Evolutionary conservation across 306 rosid species (phyloP), one percentile per base, ranked within the genome.

Genomic region (Spatholobus suberectus): DNA sequence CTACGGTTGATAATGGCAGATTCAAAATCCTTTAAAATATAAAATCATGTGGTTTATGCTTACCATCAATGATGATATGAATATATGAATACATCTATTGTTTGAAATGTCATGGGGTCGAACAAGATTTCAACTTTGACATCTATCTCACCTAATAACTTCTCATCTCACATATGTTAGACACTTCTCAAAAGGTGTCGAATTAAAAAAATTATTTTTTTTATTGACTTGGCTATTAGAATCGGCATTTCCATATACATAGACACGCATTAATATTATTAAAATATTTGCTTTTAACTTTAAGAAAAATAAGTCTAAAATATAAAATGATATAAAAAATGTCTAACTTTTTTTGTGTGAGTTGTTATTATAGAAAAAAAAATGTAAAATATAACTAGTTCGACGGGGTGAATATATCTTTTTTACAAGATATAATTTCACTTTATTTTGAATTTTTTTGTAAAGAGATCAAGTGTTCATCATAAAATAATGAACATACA

Each of bases 11-110:
- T 40, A 62, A 51, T 17, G 17, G 26, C 61, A 71, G 10, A 26
- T 63, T 35, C 21, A 62, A 27, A 46, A 51, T 58, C 24, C 52
- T 43, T 35, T 17, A 47, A 76, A 32, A 67, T 67, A 52, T 63
- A n/a, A 70, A 54, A 65, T 67, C 41, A 35, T 43, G 40, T 68
- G 20, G 58, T 14, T 57, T 23, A 47, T 73, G 70, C 44, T 75
- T 27, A 52, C 43, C 0, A 41, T 24, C 41, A 82, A 76, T 44
- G 59, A 35, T 82, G 58, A 55, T 9, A 54, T 66, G 18, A 29
- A 61, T 27, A 7, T 61, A 29, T 29, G 41, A 27, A 29, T 14
- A 6, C 41, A 17, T 62, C 69, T 63, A 15, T 63, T 15, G 35
- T 1, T 29, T 29, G 35, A 29, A 32, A 62, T 62, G 38, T 26